A percentile compares a stretch with the other conserved stretches of the same genome.
Conservation (phyloP, 164 flowering plant species). For the Tetracentron sinense region DNA sequence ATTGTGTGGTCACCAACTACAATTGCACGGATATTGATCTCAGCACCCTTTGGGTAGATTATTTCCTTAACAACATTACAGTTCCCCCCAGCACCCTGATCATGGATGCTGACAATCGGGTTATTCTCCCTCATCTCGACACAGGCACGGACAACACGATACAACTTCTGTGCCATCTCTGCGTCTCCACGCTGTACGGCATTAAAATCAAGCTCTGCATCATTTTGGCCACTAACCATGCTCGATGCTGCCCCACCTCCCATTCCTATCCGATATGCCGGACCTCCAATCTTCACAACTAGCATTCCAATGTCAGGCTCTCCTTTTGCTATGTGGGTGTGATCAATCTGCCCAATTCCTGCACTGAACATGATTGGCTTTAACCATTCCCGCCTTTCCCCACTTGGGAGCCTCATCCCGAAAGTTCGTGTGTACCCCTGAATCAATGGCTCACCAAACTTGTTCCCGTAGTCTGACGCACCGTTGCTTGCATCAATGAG, state of each 20-base stretch:
- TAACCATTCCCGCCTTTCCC: slow-evolving; percentile 91
- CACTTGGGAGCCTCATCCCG: slow-evolving; percentile 89
- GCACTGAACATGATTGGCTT: slow-evolving; percentile 97
- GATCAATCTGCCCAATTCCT: slow-evolving; percentile 95
- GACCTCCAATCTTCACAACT: slow-evolving; percentile 96
- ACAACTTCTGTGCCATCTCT: slow-evolving; percentile 95
- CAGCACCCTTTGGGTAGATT: slow-evolving; percentile 87
- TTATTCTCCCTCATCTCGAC: slow-evolving; percentile 84
- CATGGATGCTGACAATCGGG: slow-evolving; percentile 93
- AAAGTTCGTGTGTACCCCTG: slow-evolving; percentile 90
- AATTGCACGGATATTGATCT: slow-evolving; percentile 78
- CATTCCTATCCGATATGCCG: slow-evolving; percentile 98
- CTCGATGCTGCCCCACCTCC: slow-evolving; percentile 99
- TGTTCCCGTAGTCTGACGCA: slow-evolving; percentile 96
- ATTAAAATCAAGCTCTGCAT: slow-evolving; percentile 92
- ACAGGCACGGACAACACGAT: slow-evolving; percentile 90
- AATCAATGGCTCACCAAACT: slow-evolving; percentile 94
- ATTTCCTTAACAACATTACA: slow-evolving; percentile 97
- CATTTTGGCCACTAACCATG: slow-evolving; percentile 97
- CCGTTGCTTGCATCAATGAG: slow-evolving; percentile 94
- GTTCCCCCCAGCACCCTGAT: slow-evolving; percentile 97
- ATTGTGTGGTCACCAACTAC: slow-evolving; percentile 92
- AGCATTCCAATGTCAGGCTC: slow-evolving; percentile 93
- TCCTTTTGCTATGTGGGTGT: slow-evolving; percentile 71
- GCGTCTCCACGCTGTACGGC: slow-evolving; percentile 98